These are phyloP conservation scores for Murraya koenigii DNA, from an alignment of 345 rosid species.

Conservation along the genomic window DNA sequence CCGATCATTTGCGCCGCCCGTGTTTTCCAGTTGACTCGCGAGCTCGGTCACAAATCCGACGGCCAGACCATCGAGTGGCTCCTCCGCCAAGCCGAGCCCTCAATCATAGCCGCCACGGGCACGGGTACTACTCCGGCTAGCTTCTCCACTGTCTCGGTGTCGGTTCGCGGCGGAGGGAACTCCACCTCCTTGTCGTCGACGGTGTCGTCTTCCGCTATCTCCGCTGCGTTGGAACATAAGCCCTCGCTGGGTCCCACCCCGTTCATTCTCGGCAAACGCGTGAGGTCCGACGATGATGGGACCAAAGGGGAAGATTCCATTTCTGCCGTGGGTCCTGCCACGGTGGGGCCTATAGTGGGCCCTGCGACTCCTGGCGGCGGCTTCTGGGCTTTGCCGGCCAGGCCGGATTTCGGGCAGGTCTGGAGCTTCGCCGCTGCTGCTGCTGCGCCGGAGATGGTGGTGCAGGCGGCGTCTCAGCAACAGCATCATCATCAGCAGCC, in stretches of 20 bases:
- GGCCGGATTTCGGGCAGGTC: slow-evolving; percentile 69
- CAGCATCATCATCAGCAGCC: slow-evolving; percentile 25
- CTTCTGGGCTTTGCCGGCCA: slow-evolving; percentile 83
- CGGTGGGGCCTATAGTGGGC: slow-evolving; percentile 42
- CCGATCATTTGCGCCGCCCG: slow-evolving; percentile 99
- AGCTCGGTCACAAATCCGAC: slow-evolving; percentile 96
- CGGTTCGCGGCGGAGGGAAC: slow-evolving; percentile 55
- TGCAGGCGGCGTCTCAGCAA: slow-evolving; percentile 43
- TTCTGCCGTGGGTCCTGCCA: slow-evolving; percentile 28
- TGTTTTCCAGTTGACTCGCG: slow-evolving; percentile 93
- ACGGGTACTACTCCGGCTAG: slow-evolving; percentile 96
- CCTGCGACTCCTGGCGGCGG: slow-evolving; percentile 49
- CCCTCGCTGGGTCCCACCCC: slow-evolving; percentile 71
- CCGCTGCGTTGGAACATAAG: slow-evolving; percentile 54
- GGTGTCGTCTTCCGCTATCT: slow-evolving; percentile 24
- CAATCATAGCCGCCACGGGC: slow-evolving; percentile 97
- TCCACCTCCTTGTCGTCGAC: slow-evolving; percentile 42
- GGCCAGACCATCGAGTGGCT: slow-evolving; percentile 99
- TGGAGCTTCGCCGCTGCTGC: slow-evolving; percentile 73
- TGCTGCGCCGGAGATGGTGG: slow-evolving; percentile 57
- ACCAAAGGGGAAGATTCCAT: slow-evolving; percentile 33
- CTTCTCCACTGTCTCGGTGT: slow-evolving; percentile 73
- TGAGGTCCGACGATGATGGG: slow-evolving; percentile 60
- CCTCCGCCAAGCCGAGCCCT: slow-evolving; percentile 99
- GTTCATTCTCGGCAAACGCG: slow-evolving; percentile 86